Conservation (phyloP, 306 rosid genomes). For the Inga leiocalycina region DNA sequence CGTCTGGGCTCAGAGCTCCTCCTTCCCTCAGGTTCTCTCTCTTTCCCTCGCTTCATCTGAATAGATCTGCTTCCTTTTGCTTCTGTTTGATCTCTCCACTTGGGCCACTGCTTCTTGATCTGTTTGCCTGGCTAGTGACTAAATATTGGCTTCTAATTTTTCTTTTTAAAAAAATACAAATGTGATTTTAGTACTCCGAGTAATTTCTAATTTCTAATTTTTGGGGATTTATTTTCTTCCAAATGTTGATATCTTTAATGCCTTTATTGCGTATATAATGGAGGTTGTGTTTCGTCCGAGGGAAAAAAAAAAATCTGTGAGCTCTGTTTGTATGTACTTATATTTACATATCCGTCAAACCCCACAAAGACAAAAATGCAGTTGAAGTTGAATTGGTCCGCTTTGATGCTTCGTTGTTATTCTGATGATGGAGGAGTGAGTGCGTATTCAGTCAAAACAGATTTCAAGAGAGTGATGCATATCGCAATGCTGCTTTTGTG, state of each 20-base stretch:
- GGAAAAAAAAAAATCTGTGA: not conserved
- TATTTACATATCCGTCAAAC: not conserved
- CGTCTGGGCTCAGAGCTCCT: constrained; percentile 62
- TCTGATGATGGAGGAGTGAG: not conserved
- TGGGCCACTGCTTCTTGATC: not conserved
- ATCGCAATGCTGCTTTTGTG: not conserved
- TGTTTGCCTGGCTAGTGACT: not conserved
- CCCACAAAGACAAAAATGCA: not conserved
- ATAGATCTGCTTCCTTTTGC: not conserved
- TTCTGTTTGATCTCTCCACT: not conserved
- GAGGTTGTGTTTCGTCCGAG: not conserved
- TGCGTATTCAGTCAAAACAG: not conserved
- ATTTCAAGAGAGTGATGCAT: not conserved
- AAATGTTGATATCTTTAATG: not conserved
- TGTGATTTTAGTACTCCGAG: not conserved
- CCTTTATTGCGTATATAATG: not conserved
- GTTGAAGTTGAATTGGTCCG: not conserved
- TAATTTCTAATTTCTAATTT: not conserved
- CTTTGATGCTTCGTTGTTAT: not conserved
- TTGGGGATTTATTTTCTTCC: not conserved
- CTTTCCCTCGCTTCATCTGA: not conserved
- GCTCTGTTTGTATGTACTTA: not conserved
- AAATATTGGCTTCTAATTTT: not conserved
- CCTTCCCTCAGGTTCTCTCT: constrained; percentile 51
- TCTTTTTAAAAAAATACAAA: no score